Evolutionary conservation across 768 basidiomycete genomes (phyloP).

Genomic region (Lactarius evosmus): DNA sequence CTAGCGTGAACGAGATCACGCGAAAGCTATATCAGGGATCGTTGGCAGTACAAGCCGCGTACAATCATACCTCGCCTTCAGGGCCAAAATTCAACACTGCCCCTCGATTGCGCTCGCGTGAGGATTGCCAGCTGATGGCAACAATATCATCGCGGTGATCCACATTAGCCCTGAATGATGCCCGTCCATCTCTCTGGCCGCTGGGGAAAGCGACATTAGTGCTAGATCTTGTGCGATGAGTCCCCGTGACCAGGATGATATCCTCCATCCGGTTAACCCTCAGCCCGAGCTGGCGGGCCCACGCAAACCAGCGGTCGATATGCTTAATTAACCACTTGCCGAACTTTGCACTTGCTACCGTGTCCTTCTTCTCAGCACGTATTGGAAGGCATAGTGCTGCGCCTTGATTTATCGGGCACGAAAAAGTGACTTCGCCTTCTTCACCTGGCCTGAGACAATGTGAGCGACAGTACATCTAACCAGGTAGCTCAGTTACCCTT

Average conservation of each 20-base stretch:
- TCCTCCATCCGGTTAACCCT: background rate
- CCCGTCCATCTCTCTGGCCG: background rate
- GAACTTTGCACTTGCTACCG: background rate
- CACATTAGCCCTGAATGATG: background rate
- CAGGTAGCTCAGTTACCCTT: background rate
- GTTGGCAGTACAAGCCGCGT: accelerated
- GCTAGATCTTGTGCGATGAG: slow-evolving; percentile 3
- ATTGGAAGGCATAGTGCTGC: background rate
- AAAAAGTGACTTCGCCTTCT: background rate
- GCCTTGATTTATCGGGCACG: background rate
- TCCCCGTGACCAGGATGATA: slow-evolving; percentile 3
- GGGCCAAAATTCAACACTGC: background rate
- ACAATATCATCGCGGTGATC: background rate
- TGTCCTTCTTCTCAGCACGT: background rate
- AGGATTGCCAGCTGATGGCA: background rate
- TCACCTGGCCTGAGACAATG: background rate
- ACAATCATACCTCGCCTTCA: background rate
- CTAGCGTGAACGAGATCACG: background rate
- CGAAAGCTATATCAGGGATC: background rate
- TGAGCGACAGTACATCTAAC: background rate
- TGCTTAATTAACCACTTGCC: background rate
- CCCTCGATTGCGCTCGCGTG: background rate
- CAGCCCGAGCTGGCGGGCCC: background rate
- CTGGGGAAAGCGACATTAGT: background rate
- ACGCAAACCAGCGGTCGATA: background rate